Percentiles rank a stretch among this genome's conserved stretches.
phyloP scores from a whole-genome alignment of 179 eudicot species.

The Spergularia azorica region DNA sequence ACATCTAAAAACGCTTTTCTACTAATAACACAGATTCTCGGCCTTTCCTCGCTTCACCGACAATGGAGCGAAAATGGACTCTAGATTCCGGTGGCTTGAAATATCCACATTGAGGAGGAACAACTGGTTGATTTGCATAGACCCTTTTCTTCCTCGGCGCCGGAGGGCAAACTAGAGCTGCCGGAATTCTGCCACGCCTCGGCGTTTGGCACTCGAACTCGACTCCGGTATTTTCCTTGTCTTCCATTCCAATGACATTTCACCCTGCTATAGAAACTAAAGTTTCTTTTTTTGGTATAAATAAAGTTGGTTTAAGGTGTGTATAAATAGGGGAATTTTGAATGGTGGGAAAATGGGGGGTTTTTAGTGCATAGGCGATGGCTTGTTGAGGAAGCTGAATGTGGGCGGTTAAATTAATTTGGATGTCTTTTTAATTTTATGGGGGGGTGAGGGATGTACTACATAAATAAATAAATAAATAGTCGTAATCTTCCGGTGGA shows the following conservation, averaged over 20 bases:
- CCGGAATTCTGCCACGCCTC: slow-evolving; percentile 29
- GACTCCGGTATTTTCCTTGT: slow-evolving; percentile 18
- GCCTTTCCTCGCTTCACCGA: slow-evolving; percentile 4
- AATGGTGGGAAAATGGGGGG: slow-evolving; percentile 10
- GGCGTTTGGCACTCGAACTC: slow-evolving; percentile 40
- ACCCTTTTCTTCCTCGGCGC: slow-evolving; percentile 55
- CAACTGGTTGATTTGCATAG: slow-evolving; percentile 25
- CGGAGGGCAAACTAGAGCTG: slow-evolving; percentile 45
- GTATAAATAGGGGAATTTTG: slow-evolving; percentile 19
- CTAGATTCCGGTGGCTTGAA: slow-evolving; percentile 58
- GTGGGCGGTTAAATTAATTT: not conserved
- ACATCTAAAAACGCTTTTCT: not conserved
- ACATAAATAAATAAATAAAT: too few relatives aligned
- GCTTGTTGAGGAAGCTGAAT: slow-evolving; percentile 6
- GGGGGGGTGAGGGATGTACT: not conserved
- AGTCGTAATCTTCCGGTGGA: slow-evolving; percentile 17
- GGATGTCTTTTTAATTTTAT: not conserved
- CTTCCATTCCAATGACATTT: slow-evolving; percentile 16
- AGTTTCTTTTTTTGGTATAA: too few relatives aligned
- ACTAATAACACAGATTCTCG: not conserved
- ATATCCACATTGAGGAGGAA: slow-evolving; percentile 46
- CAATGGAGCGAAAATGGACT: slow-evolving; percentile 30
- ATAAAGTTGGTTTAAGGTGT: too few relatives aligned
- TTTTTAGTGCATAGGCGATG: not conserved
- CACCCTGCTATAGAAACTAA: too few relatives aligned